Evolutionary conservation across 1,284 basidiomycete genomes (phyloP).

Genomic region (Ceratorhiza oryzae-sativae): DNA sequence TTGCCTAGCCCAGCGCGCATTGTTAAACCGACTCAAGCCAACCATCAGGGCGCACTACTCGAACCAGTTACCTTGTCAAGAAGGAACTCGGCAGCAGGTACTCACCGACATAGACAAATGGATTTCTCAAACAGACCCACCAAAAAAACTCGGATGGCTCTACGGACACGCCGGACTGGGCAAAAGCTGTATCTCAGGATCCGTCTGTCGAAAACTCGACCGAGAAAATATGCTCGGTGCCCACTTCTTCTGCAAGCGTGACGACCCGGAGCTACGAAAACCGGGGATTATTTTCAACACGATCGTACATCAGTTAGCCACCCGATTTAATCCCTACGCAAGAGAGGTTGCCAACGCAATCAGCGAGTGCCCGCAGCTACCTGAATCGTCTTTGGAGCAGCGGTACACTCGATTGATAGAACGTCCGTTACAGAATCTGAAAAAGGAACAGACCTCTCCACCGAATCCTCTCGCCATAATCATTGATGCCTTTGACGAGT

Average conservation of each 20-base stretch:
- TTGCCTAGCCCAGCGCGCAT: constrained; percentile 11
- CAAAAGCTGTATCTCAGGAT: constrained; percentile 12
- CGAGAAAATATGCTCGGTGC: neutral
- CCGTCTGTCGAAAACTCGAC: constrained; percentile 6
- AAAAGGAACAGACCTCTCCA: neutral
- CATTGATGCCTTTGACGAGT: constrained; percentile 17
- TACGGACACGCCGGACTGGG: constrained; percentile 7
- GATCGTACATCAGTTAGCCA: neutral
- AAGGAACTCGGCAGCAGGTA: neutral
- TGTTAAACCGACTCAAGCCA: constrained; percentile 5
- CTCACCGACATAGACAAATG: neutral
- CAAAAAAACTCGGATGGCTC: constrained; percentile 7
- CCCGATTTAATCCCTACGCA: neutral
- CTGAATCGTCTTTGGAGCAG: neutral
- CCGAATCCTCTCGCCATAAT: neutral
- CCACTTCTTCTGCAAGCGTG: constrained; percentile 20
- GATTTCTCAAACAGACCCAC: neutral
- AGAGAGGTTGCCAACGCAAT: neutral
- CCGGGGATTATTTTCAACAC: neutral
- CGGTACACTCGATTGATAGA: constrained; percentile 10
- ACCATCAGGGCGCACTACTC: neutral
- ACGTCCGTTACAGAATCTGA: neutral
- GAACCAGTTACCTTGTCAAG: neutral
- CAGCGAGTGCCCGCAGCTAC: neutral
- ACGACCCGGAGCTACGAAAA: constrained; percentile 3